These are phyloP conservation scores for Rhododendron williamsianum DNA, from an alignment of 148 eudicot genomes.

Conservation along the genomic window DNA sequence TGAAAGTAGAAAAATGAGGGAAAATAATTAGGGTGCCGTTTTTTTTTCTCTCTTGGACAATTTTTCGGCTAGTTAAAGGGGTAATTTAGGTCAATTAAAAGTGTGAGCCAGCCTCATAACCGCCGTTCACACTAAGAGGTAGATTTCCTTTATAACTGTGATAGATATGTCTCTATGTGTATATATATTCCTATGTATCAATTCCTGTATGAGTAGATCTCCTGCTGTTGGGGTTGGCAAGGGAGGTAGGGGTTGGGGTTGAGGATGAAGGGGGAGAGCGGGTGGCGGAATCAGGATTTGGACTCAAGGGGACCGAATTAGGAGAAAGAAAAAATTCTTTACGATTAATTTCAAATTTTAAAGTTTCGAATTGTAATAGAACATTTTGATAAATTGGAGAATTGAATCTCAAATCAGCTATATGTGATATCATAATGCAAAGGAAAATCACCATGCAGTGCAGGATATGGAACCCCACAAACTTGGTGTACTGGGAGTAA, in stretches of 20 bases:
- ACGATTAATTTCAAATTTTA: too few species aligned
- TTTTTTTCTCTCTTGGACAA: too few species aligned
- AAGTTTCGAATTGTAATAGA: not conserved
- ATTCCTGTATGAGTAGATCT: not conserved
- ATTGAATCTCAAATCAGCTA: not conserved
- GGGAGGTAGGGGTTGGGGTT: not conserved
- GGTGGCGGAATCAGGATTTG: not conserved
- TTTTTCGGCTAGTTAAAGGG: too few species aligned
- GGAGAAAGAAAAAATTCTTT: not conserved
- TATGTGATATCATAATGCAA: not conserved
- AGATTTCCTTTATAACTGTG: not conserved
- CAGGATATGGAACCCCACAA: not conserved
- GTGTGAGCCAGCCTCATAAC: too few species aligned
- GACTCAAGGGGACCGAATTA: not conserved
- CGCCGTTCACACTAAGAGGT: too few species aligned
- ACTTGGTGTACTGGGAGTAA: not conserved
- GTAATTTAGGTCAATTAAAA: too few species aligned
- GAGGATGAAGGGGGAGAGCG: not conserved
- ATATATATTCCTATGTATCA: not conserved
- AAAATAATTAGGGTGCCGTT: too few species aligned
- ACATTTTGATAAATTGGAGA: not conserved
- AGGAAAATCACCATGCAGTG: not conserved
- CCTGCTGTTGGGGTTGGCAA: not conserved
- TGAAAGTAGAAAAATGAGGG: too few species aligned
- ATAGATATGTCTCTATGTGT: too few species aligned